Evolutionary conservation across 2,329 filamentous ascomycete genomes (phyloP).

Genomic region (Fusarium ambrosium): DNA sequence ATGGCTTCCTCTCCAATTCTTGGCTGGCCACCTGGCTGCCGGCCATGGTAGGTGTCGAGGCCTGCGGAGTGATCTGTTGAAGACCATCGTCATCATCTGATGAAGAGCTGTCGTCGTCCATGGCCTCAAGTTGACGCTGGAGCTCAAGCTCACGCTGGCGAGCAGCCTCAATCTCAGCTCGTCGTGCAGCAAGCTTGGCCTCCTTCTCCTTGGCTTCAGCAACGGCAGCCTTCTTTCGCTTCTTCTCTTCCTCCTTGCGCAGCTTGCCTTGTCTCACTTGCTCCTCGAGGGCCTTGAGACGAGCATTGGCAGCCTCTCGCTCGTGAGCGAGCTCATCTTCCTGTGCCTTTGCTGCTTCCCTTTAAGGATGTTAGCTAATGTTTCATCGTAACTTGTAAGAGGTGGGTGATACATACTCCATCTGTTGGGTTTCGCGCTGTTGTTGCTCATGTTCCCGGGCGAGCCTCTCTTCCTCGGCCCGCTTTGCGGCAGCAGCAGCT

Average conservation of each 20-base stretch:
- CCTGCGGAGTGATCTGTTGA: slow-evolving; percentile 75
- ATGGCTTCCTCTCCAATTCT: slow-evolving; percentile 66
- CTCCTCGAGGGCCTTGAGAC: slow-evolving; percentile 90
- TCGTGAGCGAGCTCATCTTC: slow-evolving; percentile 86
- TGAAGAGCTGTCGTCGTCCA: slow-evolving; percentile 79
- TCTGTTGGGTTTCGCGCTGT: slow-evolving; percentile 76
- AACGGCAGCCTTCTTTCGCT: slow-evolving; percentile 87
- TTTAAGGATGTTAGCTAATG: slow-evolving; percentile 57
- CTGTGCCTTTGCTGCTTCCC: slow-evolving; percentile 79
- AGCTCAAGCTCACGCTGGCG: slow-evolving; percentile 91
- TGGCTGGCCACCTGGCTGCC: slow-evolving; percentile 66
- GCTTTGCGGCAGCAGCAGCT: slow-evolving; percentile 60
- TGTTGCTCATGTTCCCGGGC: slow-evolving; percentile 82
- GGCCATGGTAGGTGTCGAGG: slow-evolving; percentile 68
- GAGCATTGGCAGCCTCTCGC: slow-evolving; percentile 83
- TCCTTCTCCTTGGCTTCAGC: slow-evolving; percentile 92
- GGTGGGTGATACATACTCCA: slow-evolving; percentile 78
- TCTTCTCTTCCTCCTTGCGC: slow-evolving; percentile 97
- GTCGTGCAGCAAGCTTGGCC: slow-evolving; percentile 82
- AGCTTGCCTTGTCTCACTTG: slow-evolving; percentile 94
- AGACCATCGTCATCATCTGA: slow-evolving; percentile 87
- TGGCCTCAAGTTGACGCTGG: slow-evolving; percentile 84
- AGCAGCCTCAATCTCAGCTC: slow-evolving; percentile 92
- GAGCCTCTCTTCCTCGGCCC: slow-evolving; percentile 75
- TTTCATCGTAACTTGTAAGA: not conserved